Conservation (phyloP, 176 grass and related monocot genomes). For the Oryza meyeriana region DNA sequence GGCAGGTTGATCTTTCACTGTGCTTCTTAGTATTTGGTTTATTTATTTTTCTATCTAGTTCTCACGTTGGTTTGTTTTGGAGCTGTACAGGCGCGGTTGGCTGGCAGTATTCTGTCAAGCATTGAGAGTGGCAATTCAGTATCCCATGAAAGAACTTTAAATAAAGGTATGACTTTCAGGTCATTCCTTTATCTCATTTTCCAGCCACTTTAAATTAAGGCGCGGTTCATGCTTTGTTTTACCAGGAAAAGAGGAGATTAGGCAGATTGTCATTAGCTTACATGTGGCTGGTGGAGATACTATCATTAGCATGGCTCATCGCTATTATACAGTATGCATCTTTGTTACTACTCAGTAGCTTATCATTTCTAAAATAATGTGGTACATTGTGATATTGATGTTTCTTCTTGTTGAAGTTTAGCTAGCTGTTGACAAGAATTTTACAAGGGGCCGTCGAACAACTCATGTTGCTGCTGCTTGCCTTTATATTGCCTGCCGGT, state of each 20-base stretch:
- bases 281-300: constrained; percentile 64
- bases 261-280: constrained; percentile 55
- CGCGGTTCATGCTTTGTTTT: constrained; percentile 33
- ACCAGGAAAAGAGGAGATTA: constrained; percentile 72
- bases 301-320: constrained; percentile 58
- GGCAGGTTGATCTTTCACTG: constrained; percentile 38
- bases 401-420: constrained; percentile 48
- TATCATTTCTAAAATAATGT: constrained; percentile 14
- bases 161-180: constrained; percentile 39
- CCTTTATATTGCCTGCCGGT: constrained; percentile 93
- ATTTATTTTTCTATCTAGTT: background rate
- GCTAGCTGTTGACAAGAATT: constrained; percentile 77
- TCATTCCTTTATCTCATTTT: constrained; percentile 11
- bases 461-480: constrained; percentile 77
- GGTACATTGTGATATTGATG: constrained; percentile 10
- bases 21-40: constrained; percentile 12
- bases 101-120: constrained; percentile 40
- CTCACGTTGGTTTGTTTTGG: constrained; percentile 12
- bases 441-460: constrained; percentile 75
- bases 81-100: constrained; percentile 41
- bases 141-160: constrained; percentile 79
- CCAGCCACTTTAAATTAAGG: background rate
- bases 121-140: constrained; percentile 59
- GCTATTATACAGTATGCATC: constrained; percentile 59
- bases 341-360: constrained; percentile 5